These are phyloP conservation scores for Phytophthora pseudosyringae DNA, from an alignment of 352 stramenopile species.

Conservation along the genomic window DNA sequence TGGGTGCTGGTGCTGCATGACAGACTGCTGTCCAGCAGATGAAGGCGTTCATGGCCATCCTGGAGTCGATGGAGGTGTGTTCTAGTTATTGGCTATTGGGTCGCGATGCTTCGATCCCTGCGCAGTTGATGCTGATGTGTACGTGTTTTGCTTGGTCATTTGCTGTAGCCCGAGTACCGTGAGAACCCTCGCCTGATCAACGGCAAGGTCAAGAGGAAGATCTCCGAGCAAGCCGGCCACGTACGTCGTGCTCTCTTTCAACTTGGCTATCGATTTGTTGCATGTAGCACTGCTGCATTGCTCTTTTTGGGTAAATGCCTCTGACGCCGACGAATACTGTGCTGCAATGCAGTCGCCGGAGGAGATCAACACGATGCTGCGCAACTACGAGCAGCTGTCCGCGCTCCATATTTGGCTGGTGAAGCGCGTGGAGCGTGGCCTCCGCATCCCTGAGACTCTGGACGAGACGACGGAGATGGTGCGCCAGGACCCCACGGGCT, in stretches of 20 bases:
- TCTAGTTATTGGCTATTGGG: background rate
- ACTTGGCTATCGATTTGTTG: too few relatives aligned
- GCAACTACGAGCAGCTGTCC: conserved; percentile 84
- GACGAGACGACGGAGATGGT: conserved; percentile 84
- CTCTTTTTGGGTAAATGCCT: background rate
- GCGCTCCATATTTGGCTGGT: conserved; percentile 78
- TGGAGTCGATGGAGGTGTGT: conserved; percentile 76
- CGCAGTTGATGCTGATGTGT: background rate
- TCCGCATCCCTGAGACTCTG: conserved; percentile 75
- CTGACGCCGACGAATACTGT: conserved; percentile 8
- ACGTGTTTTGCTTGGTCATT: background rate
- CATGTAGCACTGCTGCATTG: too few relatives aligned
- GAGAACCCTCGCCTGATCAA: conserved; percentile 82
- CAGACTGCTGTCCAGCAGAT: conserved; percentile 88
- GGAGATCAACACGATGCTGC: conserved; percentile 89
- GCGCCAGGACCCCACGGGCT: conserved; percentile 85
- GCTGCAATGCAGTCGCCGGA: conserved; percentile 55
- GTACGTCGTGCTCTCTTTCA: conserved; percentile 41
- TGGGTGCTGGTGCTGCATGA: conserved; percentile 4
- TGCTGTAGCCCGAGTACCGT: conserved; percentile 59
- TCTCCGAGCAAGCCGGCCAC: conserved; percentile 82
- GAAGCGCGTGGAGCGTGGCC: conserved; percentile 81
- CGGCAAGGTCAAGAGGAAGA: conserved; percentile 85
- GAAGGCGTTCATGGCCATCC: conserved; percentile 81
- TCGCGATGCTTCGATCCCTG: background rate